A percentile compares a stretch with the other conserved stretches of the same genome.
These are phyloP conservation scores for Sclerotinia subarctica DNA, from an alignment of 2,329 filamentous ascomycete species.

Conservation along the genomic window DNA sequence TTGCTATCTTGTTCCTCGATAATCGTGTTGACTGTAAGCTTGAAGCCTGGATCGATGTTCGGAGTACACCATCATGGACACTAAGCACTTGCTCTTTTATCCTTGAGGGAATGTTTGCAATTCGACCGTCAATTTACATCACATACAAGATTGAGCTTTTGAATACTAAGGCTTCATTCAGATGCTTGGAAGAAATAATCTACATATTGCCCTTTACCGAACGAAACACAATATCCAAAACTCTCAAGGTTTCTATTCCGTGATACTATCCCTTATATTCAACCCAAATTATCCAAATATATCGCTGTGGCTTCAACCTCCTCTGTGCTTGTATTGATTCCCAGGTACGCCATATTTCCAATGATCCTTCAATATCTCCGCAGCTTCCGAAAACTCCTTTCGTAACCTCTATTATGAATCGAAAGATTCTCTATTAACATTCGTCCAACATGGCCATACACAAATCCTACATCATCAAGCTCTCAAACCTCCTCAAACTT, in stretches of 20 bases:
- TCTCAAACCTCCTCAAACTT: slow-evolving; percentile 15
- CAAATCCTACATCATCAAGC: neutral
- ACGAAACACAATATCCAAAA: neutral
- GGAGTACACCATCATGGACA: no score
- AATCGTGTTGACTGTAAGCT: no score
- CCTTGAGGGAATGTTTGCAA: no score
- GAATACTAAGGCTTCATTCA: neutral
- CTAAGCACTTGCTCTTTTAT: no score
- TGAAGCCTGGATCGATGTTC: no score
- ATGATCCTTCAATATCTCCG: neutral
- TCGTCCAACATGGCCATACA: neutral
- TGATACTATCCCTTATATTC: neutral
- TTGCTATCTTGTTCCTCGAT: no score
- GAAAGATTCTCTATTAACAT: neutral
- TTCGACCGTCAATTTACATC: no score
- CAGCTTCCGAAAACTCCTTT: slow-evolving; percentile 13
- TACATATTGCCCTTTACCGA: neutral
- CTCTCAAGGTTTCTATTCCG: neutral
- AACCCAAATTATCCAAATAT: neutral
- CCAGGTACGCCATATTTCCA: slow-evolving; percentile 7
- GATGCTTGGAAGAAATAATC: neutral
- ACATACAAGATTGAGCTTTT: no score
- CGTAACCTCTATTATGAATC: slow-evolving; percentile 3
- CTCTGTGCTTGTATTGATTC: neutral
- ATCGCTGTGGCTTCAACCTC: neutral